Evolutionary conservation across 2,329 filamentous ascomycete genomes (phyloP).

Genomic region (Fusarium multiceps): DNA sequence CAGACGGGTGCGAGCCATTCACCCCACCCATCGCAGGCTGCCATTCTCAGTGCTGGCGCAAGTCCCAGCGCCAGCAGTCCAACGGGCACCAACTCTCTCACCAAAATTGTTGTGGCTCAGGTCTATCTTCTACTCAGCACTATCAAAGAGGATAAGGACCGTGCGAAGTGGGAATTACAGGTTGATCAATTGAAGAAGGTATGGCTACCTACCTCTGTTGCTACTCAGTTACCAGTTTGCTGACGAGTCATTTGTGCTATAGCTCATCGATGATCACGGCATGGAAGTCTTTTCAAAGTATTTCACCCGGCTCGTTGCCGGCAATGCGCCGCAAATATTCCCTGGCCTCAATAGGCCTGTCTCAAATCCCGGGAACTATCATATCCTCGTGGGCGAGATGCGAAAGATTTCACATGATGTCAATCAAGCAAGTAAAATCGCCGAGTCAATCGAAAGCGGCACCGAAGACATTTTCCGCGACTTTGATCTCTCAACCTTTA

Average conservation of each 20-base stretch:
- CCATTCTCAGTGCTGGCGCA: conserved; percentile 68
- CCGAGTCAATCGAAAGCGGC: conserved; percentile 89
- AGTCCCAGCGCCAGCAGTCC: conserved; percentile 72
- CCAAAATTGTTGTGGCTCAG: conserved; percentile 95
- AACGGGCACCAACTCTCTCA: conserved; percentile 74
- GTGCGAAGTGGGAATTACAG: conserved; percentile 91
- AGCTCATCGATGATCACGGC: conserved; percentile 97
- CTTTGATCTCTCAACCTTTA: conserved; percentile 94
- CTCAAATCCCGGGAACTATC: conserved; percentile 84
- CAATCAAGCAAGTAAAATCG: conserved; percentile 88
- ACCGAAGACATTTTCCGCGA: conserved; percentile 95
- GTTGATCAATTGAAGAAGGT: conserved; percentile 93
- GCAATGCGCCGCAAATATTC: conserved; percentile 93
- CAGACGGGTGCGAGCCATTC: conserved; percentile 68
- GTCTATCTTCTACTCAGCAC: conserved; percentile 93
- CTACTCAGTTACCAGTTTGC: conserved; percentile 1
- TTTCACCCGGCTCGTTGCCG: conserved; percentile 90
- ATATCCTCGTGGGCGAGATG: conserved; percentile 84
- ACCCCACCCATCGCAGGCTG: conserved; percentile 67
- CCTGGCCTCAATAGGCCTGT: conserved; percentile 78
- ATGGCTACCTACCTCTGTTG: conserved; percentile 39
- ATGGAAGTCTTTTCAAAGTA: conserved; percentile 99
- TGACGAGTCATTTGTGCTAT: conserved; percentile 32
- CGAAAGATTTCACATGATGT: conserved; percentile 83
- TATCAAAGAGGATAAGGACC: conserved; percentile 92